phyloP scores from a whole-genome alignment of 2,329 filamentous ascomycete species.

The Monilinia fructigena region DNA sequence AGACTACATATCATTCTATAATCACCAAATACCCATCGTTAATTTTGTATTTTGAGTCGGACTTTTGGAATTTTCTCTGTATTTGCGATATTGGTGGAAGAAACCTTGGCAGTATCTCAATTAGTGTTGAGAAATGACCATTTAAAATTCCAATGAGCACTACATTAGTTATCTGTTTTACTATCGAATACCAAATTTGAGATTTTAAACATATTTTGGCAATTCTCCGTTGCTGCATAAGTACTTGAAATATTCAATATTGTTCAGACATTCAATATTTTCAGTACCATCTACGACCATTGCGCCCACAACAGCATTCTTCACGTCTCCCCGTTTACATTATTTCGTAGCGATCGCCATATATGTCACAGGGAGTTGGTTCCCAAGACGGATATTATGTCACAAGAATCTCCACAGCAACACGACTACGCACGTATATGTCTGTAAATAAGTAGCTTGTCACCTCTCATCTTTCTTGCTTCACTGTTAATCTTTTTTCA shows the following conservation, averaged over 20 bases:
- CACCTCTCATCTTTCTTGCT: neutral
- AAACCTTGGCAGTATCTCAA: neutral
- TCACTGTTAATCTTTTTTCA: neutral
- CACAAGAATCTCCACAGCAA: neutral
- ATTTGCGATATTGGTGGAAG: neutral
- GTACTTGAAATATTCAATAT: conserved; percentile 3
- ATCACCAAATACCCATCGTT: conserved; percentile 20
- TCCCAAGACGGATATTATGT: conserved; percentile 8
- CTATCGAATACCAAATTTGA: neutral
- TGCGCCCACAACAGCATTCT: conserved; percentile 10
- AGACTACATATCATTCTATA: conserved; percentile 17
- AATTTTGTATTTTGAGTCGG: neutral
- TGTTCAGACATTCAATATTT: conserved; percentile 7
- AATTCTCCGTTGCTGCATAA: neutral
- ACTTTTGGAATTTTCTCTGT: neutral
- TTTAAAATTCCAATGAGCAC: neutral
- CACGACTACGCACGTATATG: neutral
- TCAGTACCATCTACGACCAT: neutral
- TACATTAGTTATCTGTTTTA: neutral
- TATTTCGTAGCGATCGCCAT: neutral
- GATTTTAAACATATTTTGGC: neutral
- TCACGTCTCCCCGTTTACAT: conserved; percentile 1
- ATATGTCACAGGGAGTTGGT: neutral
- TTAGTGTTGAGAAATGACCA: conserved; percentile 6
- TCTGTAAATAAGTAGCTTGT: neutral